phyloP scores from a whole-genome alignment of 2,329 filamentous ascomycete genomes.

The Teratosphaeria pseudoeucalypti region DNA sequence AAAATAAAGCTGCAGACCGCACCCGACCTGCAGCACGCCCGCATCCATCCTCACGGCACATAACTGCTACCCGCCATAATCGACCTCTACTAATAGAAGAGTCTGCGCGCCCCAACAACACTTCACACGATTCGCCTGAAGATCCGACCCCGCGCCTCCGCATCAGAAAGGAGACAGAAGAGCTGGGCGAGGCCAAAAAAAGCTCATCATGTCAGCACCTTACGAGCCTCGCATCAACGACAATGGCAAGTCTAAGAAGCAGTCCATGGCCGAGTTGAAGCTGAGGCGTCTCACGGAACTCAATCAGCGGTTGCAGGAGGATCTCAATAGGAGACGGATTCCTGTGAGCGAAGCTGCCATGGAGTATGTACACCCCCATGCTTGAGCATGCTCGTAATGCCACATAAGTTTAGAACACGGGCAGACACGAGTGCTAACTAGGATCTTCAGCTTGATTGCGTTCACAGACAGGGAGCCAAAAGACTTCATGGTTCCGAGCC shows the following conservation, averaged over 20 bases:
- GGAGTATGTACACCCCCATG: constrained; percentile 31
- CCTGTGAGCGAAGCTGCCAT: constrained; percentile 83
- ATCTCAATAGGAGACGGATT: constrained; percentile 88
- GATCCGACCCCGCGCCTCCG: constrained; percentile 5
- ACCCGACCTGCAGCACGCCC: neutral
- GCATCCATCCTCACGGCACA: neutral
- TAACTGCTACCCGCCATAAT: neutral
- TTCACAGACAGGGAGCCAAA: constrained; percentile 92
- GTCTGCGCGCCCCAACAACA: neutral
- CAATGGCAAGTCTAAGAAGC: constrained; percentile 80
- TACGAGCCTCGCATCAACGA: constrained; percentile 58
- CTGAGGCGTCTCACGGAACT: constrained; percentile 90
- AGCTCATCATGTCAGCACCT: constrained; percentile 45
- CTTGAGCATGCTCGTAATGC: neutral
- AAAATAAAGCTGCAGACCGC: neutral
- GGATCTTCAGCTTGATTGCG: constrained; percentile 66
- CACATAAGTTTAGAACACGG: neutral
- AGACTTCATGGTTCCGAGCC: constrained; percentile 97
- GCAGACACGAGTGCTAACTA: constrained; percentile 5
- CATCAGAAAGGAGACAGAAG: constrained; percentile 2
- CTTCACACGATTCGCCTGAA: neutral
- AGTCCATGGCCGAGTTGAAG: constrained; percentile 98
- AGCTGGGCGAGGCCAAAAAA: constrained; percentile 1
- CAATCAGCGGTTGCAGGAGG: constrained; percentile 90
- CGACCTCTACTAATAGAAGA: neutral